Evolutionary conservation across 441 rosid species (phyloP).

Genomic region (Kokia cookei): DNA sequence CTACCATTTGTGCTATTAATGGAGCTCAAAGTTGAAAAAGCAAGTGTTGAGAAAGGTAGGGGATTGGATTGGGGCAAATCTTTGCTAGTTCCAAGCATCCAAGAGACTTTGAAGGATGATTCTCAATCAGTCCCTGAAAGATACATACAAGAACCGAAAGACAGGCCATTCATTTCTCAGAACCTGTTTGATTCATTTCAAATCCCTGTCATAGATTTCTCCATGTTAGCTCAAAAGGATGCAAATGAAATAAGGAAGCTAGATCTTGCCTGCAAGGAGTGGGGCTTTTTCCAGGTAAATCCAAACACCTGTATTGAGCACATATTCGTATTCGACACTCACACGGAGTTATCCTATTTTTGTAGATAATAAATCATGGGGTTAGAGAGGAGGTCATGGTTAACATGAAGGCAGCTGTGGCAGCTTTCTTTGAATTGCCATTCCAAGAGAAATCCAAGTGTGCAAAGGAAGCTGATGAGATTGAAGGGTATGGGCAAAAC

Average conservation of each 20-base stretch:
- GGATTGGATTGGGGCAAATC: not conserved
- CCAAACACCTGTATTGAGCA: not conserved
- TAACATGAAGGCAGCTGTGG: not conserved
- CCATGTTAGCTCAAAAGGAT: constrained; percentile 3
- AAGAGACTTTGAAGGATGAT: constrained; percentile 11
- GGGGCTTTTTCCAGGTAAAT: constrained; percentile 33
- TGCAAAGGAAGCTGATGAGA: not conserved
- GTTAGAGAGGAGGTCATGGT: not conserved
- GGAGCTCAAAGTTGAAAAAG: not conserved
- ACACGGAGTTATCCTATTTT: no score
- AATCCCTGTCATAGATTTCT: not conserved
- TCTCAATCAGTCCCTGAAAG: constrained; percentile 16
- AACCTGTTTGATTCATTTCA: not conserved
- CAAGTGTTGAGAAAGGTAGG: not conserved
- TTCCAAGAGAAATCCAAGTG: not conserved
- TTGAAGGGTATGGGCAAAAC: not conserved
- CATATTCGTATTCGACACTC: no score
- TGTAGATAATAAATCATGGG: not conserved
- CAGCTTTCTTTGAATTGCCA: not conserved
- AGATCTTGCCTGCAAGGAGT: constrained; percentile 15
- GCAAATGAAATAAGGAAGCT: constrained; percentile 10
- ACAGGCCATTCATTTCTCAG: not conserved
- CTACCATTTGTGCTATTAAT: not conserved
- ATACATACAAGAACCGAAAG: constrained; percentile 8
- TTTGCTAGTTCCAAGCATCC: constrained; percentile 18